phyloP scores from a whole-genome alignment of 1,284 basidiomycete species.

The Sanguinoderma infundibulare region DNA sequence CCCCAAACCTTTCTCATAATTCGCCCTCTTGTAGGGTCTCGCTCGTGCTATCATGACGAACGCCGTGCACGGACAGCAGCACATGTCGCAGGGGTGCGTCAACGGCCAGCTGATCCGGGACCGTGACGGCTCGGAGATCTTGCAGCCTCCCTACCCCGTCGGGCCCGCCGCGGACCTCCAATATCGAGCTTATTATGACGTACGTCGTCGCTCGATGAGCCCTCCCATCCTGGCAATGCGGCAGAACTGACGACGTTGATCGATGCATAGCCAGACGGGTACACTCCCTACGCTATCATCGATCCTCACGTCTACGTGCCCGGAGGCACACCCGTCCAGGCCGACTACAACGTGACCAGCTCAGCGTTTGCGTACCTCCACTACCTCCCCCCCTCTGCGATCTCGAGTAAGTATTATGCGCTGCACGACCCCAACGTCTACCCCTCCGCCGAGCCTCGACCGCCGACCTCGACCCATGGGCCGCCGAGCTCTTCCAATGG shows the following conservation, averaged over 20 bases:
- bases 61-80: not conserved
- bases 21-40: not conserved
- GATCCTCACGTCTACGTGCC: not conserved
- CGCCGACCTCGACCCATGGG: not conserved
- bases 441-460: not conserved
- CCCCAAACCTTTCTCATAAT: not conserved
- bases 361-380: conserved; percentile 3
- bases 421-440: conserved; percentile 23
- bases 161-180: not conserved
- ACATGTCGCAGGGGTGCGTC: not conserved
- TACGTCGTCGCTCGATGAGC: not conserved
- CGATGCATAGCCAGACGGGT: not conserved
- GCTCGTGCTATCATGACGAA: not conserved
- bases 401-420: conserved; percentile 23
- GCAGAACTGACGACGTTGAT: not conserved
- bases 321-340: not conserved
- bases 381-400: conserved; percentile 21
- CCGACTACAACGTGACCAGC: not conserved
- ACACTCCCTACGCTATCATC: not conserved
- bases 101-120: not conserved
- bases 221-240: not conserved
- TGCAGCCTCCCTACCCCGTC: not conserved
- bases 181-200: not conserved
- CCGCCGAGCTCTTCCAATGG: no score
- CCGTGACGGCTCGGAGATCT: not conserved